Evolutionary conservation across 768 basidiomycete genomes (phyloP), one percentile per base, ranked within the genome.

Genomic region (Mycena galericulata): DNA sequence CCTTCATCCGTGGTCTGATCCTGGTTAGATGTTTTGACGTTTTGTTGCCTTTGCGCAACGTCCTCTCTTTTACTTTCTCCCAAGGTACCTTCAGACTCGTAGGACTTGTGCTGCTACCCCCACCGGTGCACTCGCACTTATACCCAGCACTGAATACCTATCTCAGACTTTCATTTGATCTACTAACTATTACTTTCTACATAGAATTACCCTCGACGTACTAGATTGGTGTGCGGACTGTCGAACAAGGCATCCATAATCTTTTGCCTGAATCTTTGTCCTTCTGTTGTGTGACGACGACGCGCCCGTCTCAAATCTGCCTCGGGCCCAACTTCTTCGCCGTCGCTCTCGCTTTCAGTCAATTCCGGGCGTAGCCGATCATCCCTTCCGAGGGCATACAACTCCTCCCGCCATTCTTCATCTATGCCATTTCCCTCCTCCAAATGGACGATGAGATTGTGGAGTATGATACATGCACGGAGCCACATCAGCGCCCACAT

Each of bases 401-500:
- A 5, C 20, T 47, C 46, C 26, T 47, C 6, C 46, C 46, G 18
- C 46, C 46, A 47, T 17, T 47, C 46, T 24, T 47, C 46, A 27
- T 47, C 22, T 24, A 22, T 20, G 3, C 6, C 8, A n/a, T n/a
- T n/a, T 27, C 46, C 46, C 6, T 10, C 36, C 22, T 69, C 63
- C 14, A 69, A n/a, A 22, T n/a, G 46, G 36, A 71, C 62, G 27
- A 75, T 69, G 24, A 73, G 24, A 43, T 71, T 74, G 57, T 75
- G 72, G 4, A 76, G 24, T 47, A 75, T 75, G 41, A 76, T 69
- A 34, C 64, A 71, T 36, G 53, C 53, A 24, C 32, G 38, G 27
- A 75, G 59, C 68, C 68, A 76, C 26, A 59, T 22, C 43, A 73
- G 53, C 1, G 73, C 73, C 45, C 65, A 61, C 26, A 62, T 15